Conservation (phyloP, 2,329 filamentous ascomycete genomes). For the Polychaeton citri region DNA sequence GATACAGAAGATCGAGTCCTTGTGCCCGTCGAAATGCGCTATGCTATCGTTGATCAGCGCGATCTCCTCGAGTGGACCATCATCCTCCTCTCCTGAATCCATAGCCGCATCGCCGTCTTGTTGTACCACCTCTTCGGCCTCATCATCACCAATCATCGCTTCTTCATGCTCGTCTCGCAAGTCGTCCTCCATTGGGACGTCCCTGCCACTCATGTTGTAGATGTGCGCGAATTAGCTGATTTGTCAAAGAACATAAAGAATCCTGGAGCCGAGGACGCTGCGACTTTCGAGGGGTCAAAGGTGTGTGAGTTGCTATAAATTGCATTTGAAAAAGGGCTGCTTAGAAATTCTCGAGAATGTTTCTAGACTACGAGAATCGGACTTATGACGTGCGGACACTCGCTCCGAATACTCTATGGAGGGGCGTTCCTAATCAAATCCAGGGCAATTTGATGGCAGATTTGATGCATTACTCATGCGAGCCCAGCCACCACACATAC, state of each 20-base stretch:
- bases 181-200: neutral
- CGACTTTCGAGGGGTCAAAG: too few relatives aligned
- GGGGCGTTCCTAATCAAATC: neutral
- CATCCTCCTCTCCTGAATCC: conserved; percentile 56
- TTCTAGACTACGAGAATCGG: too few relatives aligned
- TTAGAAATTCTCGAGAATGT: neutral
- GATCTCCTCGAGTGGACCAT: conserved; percentile 53
- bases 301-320: too few relatives aligned
- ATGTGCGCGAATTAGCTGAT: neutral
- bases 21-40: conserved; percentile 83
- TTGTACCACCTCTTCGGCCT: conserved; percentile 27
- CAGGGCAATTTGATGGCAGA: neutral
- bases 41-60: conserved; percentile 80
- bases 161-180: neutral
- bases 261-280: too few relatives aligned
- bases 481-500: too few relatives aligned
- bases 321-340: too few relatives aligned
- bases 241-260: too few relatives aligned
- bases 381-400: neutral
- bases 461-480: too few relatives aligned
- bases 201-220: neutral
- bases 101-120: conserved; percentile 46
- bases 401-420: neutral
- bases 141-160: neutral
- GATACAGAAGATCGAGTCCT: conserved; percentile 87